These are phyloP conservation scores for Alternaria burnsii DNA, from an alignment of 2,329 filamentous ascomycete species.

Conservation along the genomic window DNA sequence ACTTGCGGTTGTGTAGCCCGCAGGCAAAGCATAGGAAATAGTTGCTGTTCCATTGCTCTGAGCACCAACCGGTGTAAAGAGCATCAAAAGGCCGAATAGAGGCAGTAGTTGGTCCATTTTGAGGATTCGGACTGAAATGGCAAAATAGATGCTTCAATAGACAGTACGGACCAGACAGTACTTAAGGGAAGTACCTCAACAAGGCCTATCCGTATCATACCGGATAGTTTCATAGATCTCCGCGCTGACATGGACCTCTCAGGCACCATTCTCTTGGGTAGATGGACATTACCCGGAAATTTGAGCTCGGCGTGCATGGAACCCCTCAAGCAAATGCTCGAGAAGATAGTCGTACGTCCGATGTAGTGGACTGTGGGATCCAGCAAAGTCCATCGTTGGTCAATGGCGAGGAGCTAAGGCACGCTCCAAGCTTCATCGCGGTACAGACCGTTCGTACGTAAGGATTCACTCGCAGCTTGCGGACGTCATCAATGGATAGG, in stretches of 20 bases:
- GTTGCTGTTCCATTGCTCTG: constrained; percentile 29
- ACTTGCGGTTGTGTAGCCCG: constrained; percentile 48
- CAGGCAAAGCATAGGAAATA: constrained; percentile 41
- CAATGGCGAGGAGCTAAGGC: constrained; percentile 23
- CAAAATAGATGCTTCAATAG: neutral
- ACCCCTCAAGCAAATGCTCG: constrained; percentile 18
- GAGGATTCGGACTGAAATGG: constrained; percentile 1
- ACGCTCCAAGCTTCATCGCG: constrained; percentile 27
- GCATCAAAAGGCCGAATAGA: constrained; percentile 27
- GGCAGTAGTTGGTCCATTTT: constrained; percentile 33
- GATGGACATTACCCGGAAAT: constrained; percentile 19
- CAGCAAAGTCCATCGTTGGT: constrained; percentile 28
- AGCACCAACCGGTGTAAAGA: constrained; percentile 21
- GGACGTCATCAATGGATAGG: constrained; percentile 28
- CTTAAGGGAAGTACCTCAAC: constrained; percentile 22
- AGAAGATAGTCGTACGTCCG: constrained; percentile 10
- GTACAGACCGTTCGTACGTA: constrained; percentile 21
- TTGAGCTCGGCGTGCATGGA: constrained; percentile 24
- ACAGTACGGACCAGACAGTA: neutral
- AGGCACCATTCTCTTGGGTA: constrained; percentile 6
- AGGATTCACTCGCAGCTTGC: constrained; percentile 16
- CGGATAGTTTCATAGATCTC: constrained; percentile 17
- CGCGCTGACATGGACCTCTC: constrained; percentile 13
- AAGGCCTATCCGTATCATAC: constrained; percentile 8
- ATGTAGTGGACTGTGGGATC: constrained; percentile 8